Evolutionary conservation across 305 asterid species (phyloP).

Genomic region (Solanum aculeatissimum): DNA sequence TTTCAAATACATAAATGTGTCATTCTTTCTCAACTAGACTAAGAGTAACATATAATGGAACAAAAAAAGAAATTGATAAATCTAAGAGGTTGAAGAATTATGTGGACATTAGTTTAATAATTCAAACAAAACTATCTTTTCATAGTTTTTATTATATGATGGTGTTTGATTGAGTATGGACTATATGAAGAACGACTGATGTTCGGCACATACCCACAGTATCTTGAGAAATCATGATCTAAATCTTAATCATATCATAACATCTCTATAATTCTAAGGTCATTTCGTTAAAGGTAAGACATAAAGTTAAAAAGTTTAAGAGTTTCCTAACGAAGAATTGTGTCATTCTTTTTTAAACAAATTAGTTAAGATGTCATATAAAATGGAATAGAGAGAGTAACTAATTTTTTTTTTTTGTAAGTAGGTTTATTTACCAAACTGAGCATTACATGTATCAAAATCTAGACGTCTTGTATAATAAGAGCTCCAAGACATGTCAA

Average conservation of each 20-base stretch:
- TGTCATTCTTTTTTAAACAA: neutral
- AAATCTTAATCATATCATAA: neutral
- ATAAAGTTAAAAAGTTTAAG: too few relatives aligned
- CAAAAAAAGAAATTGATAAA: neutral
- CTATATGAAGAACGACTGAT: neutral
- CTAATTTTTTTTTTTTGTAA: neutral
- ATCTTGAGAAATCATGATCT: neutral
- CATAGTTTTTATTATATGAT: neutral
- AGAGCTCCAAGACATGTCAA: neutral
- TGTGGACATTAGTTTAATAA: neutral
- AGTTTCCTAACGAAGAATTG: neutral
- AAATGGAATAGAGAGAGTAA: neutral
- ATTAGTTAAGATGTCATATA: neutral
- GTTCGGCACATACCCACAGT: neutral
- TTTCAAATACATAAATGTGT: neutral
- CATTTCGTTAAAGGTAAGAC: neutral
- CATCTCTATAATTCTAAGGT: neutral
- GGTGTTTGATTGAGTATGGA: neutral
- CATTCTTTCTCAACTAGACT: neutral
- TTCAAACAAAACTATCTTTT: neutral
- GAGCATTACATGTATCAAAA: neutral
- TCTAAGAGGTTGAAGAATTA: neutral
- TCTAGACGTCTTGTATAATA: neutral
- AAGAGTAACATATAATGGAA: neutral
- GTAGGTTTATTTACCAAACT: neutral